Percentiles rank a stretch among this genome's conserved stretches.
Conservation (phyloP, 108 stramenopile genomes). For the Cyclotella kingstonii region DNA sequence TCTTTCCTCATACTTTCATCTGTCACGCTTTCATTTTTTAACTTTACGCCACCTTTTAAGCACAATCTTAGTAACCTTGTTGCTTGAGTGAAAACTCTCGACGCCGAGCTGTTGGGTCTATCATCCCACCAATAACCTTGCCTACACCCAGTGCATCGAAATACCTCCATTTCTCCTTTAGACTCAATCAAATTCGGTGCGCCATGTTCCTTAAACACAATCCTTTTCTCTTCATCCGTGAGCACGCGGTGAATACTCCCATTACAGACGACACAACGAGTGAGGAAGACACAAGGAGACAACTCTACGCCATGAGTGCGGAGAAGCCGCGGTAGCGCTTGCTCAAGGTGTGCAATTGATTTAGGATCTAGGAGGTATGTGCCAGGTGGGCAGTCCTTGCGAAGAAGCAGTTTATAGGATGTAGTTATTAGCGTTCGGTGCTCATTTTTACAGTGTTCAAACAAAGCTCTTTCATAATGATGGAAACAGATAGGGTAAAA, state of each 20-base stretch:
- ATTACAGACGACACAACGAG: slow-evolving; percentile 86
- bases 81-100: slow-evolving; percentile 69
- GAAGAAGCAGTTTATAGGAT: slow-evolving; percentile 67
- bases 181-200: slow-evolving; percentile 46
- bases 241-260: slow-evolving; percentile 65
- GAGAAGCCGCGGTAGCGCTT: slow-evolving; percentile 66
- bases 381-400: slow-evolving; percentile 84
- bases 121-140: slow-evolving; percentile 91
- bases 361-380: slow-evolving; percentile 71
- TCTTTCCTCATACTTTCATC: slow-evolving; percentile 36
- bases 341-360: slow-evolving; percentile 60
- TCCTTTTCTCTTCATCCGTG: slow-evolving; percentile 45
- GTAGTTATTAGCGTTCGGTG: slow-evolving; percentile 77
- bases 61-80: slow-evolving; percentile 65
- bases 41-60: slow-evolving; percentile 66
- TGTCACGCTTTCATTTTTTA: slow-evolving; percentile 19
- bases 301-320: slow-evolving; percentile 69
- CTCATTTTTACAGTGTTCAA: slow-evolving; percentile 75
- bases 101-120: slow-evolving; percentile 69
- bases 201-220: slow-evolving; percentile 61
- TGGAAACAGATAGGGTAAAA: too few relatives aligned
- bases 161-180: slow-evolving; percentile 56
- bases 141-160: slow-evolving; percentile 64
- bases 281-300: slow-evolving; percentile 62
- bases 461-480: slow-evolving; percentile 39